Evolutionary conservation across 2,329 filamentous ascomycete species (phyloP).

Genomic region (Colletotrichum paranaense): DNA sequence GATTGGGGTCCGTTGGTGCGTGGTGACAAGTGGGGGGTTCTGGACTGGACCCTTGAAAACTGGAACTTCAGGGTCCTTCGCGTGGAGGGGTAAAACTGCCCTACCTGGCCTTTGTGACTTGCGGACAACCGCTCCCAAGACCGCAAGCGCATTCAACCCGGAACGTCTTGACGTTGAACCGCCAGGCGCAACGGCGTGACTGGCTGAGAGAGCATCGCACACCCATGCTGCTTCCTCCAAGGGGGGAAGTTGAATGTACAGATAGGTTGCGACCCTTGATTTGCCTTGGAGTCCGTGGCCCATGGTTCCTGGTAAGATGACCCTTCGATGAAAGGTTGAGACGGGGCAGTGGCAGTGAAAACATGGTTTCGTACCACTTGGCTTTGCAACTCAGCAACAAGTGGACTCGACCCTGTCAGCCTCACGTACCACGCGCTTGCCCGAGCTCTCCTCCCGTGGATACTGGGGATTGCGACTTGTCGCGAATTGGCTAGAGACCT

Average conservation of each 20-base stretch:
- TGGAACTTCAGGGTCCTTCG: slow-evolving; percentile 35
- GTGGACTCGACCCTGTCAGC: background rate
- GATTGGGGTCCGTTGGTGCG: slow-evolving; percentile 31
- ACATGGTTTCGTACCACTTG: slow-evolving; percentile 2
- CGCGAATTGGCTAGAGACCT: slow-evolving; percentile 24
- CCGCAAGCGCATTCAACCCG: background rate
- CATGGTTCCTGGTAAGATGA: background rate
- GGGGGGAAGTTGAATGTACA: background rate
- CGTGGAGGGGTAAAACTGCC: slow-evolving; percentile 30
- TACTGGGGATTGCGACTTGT: slow-evolving; percentile 17
- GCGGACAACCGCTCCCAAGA: background rate
- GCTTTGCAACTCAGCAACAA: background rate
- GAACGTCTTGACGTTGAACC: background rate
- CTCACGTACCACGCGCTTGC: slow-evolving; percentile 19
- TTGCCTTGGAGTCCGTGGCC: background rate
- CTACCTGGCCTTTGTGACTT: background rate
- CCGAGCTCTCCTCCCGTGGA: slow-evolving; percentile 3
- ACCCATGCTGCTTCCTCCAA: background rate
- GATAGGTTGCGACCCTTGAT: background rate
- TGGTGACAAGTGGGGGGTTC: slow-evolving; percentile 28
- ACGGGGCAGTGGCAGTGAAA: background rate
- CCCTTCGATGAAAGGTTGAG: background rate
- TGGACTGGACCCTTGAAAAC: slow-evolving; percentile 36
- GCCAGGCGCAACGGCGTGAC: slow-evolving; percentile 1
- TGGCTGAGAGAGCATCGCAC: slow-evolving; percentile 1